Evolutionary conservation across 208 protist species (phyloP).

Genomic region (Leishmania martiniquensis): DNA sequence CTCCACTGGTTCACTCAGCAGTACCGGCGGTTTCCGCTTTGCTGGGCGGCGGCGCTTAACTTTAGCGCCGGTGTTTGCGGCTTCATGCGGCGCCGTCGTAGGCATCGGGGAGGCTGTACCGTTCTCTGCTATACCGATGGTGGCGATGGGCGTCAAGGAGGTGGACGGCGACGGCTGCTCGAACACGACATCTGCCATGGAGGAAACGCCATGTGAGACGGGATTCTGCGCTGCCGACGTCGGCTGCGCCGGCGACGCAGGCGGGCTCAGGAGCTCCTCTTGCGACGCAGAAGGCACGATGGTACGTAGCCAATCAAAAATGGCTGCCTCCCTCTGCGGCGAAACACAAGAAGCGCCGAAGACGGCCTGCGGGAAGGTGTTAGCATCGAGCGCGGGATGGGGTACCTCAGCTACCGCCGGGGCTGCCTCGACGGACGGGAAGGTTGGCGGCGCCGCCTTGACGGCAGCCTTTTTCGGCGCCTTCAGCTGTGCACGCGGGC

Average conservation of each 20-base stretch:
- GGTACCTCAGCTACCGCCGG: not conserved
- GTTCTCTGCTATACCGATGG: not conserved
- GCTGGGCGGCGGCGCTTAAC: not conserved
- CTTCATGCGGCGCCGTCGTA: not conserved
- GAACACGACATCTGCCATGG: not conserved
- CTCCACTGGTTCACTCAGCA: no score
- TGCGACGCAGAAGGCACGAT: not conserved
- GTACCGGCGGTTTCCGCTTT: not conserved
- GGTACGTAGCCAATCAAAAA: constrained; percentile 20
- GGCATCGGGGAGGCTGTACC: no score
- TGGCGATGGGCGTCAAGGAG: not conserved
- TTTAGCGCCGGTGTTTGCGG: not conserved
- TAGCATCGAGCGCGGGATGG: not conserved
- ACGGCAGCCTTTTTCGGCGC: not conserved
- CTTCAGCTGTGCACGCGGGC: no score
- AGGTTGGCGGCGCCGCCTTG: not conserved
- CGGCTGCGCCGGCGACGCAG: not conserved
- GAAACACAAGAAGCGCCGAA: not conserved
- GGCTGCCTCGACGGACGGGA: no score
- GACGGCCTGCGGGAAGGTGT: not conserved
- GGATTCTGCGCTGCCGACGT: not conserved
- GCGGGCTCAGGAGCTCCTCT: not conserved
- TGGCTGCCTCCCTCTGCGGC: constrained; percentile 1
- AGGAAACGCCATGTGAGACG: not conserved
- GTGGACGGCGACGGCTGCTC: not conserved